A percentile compares a stretch with the other conserved stretches of the same genome.
phyloP scores from a whole-genome alignment of 2,329 filamentous ascomycete species.

The Penicillium sp. region DNA sequence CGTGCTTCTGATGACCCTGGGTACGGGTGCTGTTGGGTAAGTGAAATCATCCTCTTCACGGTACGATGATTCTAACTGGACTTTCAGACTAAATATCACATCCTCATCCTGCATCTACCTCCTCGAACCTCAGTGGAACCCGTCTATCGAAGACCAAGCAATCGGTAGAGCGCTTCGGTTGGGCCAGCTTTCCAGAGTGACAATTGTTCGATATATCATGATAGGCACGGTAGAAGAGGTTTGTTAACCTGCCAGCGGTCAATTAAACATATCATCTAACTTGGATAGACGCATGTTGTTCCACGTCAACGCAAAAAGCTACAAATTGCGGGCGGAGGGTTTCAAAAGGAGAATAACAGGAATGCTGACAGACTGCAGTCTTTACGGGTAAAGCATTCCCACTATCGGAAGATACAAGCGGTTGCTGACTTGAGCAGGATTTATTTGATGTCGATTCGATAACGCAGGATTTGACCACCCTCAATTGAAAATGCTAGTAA shows the following conservation, averaged over 20 bases:
- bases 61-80: neutral
- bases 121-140: slow-evolving; percentile 10
- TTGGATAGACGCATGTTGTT: neutral
- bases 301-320: neutral
- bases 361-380: neutral
- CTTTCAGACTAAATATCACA: neutral
- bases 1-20: neutral
- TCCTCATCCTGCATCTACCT: slow-evolving; percentile 5
- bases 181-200: slow-evolving; percentile 1
- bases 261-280: neutral
- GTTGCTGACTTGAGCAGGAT: neutral
- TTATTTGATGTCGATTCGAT: neutral
- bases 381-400: neutral
- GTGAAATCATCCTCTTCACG: neutral
- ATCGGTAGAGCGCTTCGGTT: slow-evolving; percentile 3
- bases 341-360: neutral
- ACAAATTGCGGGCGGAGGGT: neutral
- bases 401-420: neutral
- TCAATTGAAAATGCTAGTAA: neutral
- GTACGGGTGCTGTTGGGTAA: neutral
- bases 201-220: neutral
- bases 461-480: neutral
- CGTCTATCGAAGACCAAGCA: slow-evolving; percentile 6
- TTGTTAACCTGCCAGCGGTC: neutral
- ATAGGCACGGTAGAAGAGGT: neutral